Percentiles rank a stretch among this genome's conserved stretches.
phyloP scores from a whole-genome alignment of 805 yeast species.

The Ogataea pini region DNA sequence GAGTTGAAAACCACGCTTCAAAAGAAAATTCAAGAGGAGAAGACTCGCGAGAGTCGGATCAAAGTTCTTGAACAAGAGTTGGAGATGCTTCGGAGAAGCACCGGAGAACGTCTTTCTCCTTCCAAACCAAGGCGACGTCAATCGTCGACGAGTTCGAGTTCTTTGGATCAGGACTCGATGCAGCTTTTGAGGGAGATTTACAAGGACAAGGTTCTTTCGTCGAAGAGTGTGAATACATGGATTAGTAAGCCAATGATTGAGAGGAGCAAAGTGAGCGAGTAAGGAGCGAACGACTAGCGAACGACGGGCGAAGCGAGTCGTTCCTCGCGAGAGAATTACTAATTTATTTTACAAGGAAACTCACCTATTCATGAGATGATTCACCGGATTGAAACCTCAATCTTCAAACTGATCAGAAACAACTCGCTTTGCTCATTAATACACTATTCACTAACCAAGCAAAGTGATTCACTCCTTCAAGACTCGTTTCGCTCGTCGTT shows the following conservation, averaged over 20 bases:
- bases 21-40: conserved; percentile 15
- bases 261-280: background rate
- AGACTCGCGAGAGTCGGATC: conserved; percentile 9
- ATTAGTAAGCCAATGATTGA: conserved; percentile 21
- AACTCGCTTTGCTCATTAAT: no score
- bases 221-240: conserved; percentile 15
- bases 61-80: conserved; percentile 7
- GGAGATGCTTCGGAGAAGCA: background rate
- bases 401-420: no score
- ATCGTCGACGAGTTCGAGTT: conserved; percentile 1
- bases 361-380: no score
- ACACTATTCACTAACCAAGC: no score
- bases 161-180: conserved; percentile 22
- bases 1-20: conserved; percentile 17
- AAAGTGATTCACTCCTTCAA: no score
- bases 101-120: background rate
- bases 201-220: conserved; percentile 15
- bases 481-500: no score
- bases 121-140: background rate
- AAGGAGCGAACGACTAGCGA: conserved; percentile 1
- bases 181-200: conserved; percentile 18
- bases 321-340: no score
- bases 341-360: no score
- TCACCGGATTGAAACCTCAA: no score
- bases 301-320: background rate